Base-by-base conservation (phyloP, 345 rosid genomes). In the Pugionium dolabratum region DNA sequence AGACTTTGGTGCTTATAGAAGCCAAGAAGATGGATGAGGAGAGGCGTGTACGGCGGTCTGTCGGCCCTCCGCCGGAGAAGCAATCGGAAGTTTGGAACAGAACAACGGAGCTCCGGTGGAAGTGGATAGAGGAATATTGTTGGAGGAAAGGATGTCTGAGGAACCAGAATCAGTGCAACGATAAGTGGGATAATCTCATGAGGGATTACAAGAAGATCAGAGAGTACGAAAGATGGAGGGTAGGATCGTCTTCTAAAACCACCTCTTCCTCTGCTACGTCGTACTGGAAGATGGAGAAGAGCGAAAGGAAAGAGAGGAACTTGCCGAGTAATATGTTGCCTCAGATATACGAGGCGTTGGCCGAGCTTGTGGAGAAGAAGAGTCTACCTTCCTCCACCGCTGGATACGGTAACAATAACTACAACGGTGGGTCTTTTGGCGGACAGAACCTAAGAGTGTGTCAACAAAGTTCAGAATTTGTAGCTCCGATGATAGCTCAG, bases 151-250 rank as follows among this genome's bases (percentile, higher is more conserved):
- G 78, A 1, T 89, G 98, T 70, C 69, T 74, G 73, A 81, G 98
- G 70, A 89, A 92, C 66, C 98, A 91, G 72, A 91, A 91, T 72
- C 96, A 91, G 74, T 91, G 98, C 79, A 91, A 91, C 72, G 98
- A 91, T 81, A 91, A 91, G 76, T 89, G 96, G 95, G 96, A 92
- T 59, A 92, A 92, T 77, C 88, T 92, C 69, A 89, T 87, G 96
- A 84, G 98, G 73, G 96, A 92, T 36, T 92, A 85, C 86, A 87
- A 92, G 83, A 92, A 87, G 55, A 88, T 89, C 5, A 81, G 96
- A 34, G 96, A 89, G 46, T 81, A 85, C 31, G 86, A 85, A 53
- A 69, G 76, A 57, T 50, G 84, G 63, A 28, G 73, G 35, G 76
- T 76, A 29, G 80, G 64, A 29, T 9, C 74, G 70, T 58, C 75